Conservation (phyloP, 352 stramenopile species). For the Thraustochytrium striatum region DNA sequence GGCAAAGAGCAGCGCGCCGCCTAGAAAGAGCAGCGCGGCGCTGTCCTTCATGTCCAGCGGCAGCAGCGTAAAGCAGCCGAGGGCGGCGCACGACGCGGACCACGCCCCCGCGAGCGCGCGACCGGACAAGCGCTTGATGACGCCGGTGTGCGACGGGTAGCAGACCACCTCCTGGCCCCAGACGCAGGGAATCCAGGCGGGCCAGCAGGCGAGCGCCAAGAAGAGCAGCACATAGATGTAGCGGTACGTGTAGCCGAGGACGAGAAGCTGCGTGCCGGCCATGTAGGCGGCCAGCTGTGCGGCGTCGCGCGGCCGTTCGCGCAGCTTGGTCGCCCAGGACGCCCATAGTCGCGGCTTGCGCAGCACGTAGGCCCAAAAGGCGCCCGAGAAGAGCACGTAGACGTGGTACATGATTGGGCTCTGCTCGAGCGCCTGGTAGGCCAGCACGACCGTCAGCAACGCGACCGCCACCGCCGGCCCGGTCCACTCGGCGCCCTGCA, state of each 20-base stretch:
- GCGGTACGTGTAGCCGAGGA: constrained; percentile 28
- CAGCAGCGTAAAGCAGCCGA: constrained; percentile 69
- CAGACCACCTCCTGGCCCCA: constrained; percentile 4
- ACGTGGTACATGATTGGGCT: constrained; percentile 71
- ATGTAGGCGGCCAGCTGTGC: background rate
- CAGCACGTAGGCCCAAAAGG: constrained; percentile 66
- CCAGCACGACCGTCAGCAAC: constrained; percentile 55
- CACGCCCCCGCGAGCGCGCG: constrained; percentile 53
- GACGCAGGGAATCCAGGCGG: background rate
- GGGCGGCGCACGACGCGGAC: constrained; percentile 60
- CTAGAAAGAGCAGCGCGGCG: constrained; percentile 61
- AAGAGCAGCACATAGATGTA: constrained; percentile 38
- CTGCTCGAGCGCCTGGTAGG: constrained; percentile 64
- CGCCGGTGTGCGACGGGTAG: constrained; percentile 24
- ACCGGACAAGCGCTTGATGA: background rate
- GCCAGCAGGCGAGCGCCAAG: constrained; percentile 31
- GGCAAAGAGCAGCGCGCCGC: background rate
- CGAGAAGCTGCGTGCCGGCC: constrained; percentile 28
- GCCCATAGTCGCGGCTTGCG: constrained; percentile 51
- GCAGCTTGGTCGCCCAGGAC: background rate
- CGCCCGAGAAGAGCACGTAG: constrained; percentile 66
- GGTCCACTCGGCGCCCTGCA: background rate
- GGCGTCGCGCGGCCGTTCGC: background rate
- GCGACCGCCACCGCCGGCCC: constrained; percentile 1
- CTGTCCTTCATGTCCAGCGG: constrained; percentile 69